Evolutionary conservation across 768 basidiomycete species (phyloP), one percentile per base, ranked within the genome.

Genomic region (Russula ochroleuca): DNA sequence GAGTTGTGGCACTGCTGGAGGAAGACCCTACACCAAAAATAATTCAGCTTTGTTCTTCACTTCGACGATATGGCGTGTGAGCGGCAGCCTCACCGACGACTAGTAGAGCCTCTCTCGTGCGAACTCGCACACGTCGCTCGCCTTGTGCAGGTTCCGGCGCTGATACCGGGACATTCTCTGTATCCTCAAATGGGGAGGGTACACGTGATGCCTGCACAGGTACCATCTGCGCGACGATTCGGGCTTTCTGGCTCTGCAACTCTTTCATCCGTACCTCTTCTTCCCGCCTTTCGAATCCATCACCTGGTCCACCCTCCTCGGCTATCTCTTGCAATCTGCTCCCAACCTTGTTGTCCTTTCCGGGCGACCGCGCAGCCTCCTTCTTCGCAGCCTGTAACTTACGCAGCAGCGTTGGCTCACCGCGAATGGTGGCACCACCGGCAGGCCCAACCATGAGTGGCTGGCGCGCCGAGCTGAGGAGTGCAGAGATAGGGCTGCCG

Each of bases 221-320:
- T 3, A 85, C 91, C 93, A 95, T 95, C 78, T 95, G 92, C 54
- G 92, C 90, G 2, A 96, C 94, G 63, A 96, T 94, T 60, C 93
- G 80, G 53, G 93, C 93, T 76, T 96, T 96, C 76, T 94, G 94
- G 13, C 85, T 84, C 73, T 93, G 93, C 41, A 95, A 77, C 75
- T 93, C 92, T 75, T 92, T 89, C 76, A 75, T 78, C 64, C 81
- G 69, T 57, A 77, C 74, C 60, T 76, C 72, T 64, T 79, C 78
- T 67, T 74, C 78, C 51, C 70, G 76, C 43, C 70, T 50, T 40
- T 65, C 54, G 33, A 48, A 35, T 35, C 31, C 37, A 50, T 15
- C 55, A 57, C 55, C 51, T 1, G 23, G 70, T 15, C 76, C 78
- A 8, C 71, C 75, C 35, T 78, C 78, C 52, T 78, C 79, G 51